A percentile compares a stretch with the other conserved stretches of the same genome.
These are phyloP conservation scores for Endoconidiophora laricicola DNA, from an alignment of 2,329 filamentous ascomycete species.

Conservation along the genomic window DNA sequence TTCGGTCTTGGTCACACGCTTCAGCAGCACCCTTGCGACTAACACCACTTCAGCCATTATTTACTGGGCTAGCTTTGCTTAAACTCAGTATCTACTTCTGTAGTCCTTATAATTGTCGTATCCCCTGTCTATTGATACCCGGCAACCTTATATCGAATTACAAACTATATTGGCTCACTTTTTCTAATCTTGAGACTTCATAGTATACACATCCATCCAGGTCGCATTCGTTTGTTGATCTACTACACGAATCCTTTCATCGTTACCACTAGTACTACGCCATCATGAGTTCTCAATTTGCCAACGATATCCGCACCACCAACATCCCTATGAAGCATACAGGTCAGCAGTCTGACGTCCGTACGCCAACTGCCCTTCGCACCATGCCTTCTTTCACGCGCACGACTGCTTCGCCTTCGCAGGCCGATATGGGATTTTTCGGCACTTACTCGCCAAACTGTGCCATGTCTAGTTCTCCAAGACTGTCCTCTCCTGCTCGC, in stretches of 20 bases:
- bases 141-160: no score
- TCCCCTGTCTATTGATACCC: no score
- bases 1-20: constrained; percentile 3
- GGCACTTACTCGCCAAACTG: constrained; percentile 47
- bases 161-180: background rate
- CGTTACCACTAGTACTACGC: background rate
- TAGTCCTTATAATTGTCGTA: no score
- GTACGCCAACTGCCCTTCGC: constrained; percentile 1
- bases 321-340: background rate
- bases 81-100: no score
- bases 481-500: constrained; percentile 59
- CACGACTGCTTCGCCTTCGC: constrained; percentile 27
- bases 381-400: constrained; percentile 12
- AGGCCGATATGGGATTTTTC: constrained; percentile 27
- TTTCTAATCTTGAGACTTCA: background rate
- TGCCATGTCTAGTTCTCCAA: constrained; percentile 53
- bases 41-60: background rate
- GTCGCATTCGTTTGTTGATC: constrained; percentile 1
- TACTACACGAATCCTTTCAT: background rate
- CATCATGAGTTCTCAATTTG: constrained; percentile 28
- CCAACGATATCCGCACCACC: constrained; percentile 40
- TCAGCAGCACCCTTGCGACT: background rate
- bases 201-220: background rate
- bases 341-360: background rate
- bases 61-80: no score